phyloP scores from a whole-genome alignment of 306 rosid species.

The Malus fusca region DNA sequence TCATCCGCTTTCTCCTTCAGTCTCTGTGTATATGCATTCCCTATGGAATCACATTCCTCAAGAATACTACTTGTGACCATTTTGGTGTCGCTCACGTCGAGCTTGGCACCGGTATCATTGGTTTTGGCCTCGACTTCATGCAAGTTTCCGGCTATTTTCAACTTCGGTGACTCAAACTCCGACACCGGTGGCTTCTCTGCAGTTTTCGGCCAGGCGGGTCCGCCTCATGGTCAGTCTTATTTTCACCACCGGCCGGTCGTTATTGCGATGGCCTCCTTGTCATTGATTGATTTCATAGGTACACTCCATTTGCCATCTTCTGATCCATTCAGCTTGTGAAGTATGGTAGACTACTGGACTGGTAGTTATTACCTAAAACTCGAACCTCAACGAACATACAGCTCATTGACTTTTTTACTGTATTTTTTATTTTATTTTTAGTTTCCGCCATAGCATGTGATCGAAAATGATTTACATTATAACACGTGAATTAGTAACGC shows the following conservation, averaged over 20 bases:
- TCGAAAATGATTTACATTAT: background rate
- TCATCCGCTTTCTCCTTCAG: background rate
- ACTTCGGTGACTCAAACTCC: constrained; percentile 87
- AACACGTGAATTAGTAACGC: background rate
- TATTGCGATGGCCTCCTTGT: constrained; percentile 76
- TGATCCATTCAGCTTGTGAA: background rate
- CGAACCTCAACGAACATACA: background rate
- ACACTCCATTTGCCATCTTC: background rate
- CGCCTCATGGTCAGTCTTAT: constrained; percentile 58
- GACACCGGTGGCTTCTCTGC: constrained; percentile 95
- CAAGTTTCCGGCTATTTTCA: constrained; percentile 69
- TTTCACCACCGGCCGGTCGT: constrained; percentile 47
- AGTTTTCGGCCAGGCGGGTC: constrained; percentile 63
- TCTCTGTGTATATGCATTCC: background rate
- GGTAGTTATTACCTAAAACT: background rate
- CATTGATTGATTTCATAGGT: constrained; percentile 73
- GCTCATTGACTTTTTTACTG: no score
- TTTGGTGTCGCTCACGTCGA: constrained; percentile 5
- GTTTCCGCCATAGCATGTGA: no score
- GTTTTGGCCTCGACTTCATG: constrained; percentile 25
- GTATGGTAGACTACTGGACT: background rate
- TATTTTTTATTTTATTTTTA: no score
- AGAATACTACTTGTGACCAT: background rate
- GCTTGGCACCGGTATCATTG: background rate
- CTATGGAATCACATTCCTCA: constrained; percentile 19